A percentile compares a stretch with the other conserved stretches of the same genome.
Conservation (phyloP, 495 filamentous ascomycete genomes). For the Aspergillus steynii region DNA sequence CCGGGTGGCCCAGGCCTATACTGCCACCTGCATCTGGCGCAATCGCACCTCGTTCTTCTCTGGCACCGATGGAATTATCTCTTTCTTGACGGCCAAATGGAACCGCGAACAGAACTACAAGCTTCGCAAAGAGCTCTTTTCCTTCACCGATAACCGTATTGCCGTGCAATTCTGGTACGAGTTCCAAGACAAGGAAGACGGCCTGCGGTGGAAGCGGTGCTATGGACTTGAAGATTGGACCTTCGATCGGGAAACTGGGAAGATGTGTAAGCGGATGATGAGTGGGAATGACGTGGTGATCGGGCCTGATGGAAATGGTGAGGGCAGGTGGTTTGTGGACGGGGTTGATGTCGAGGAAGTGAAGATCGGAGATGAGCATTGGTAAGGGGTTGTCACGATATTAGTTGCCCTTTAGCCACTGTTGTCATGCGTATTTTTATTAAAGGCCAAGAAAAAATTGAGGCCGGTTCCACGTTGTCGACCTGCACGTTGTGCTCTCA, state of each 20-base stretch:
- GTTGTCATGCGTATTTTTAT: neutral
- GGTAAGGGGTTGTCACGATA: constrained; percentile 46
- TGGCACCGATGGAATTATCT: constrained; percentile 67
- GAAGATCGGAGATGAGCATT: constrained; percentile 71
- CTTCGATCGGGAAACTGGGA: constrained; percentile 66
- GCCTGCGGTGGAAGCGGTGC: constrained; percentile 80
- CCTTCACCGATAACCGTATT: constrained; percentile 56
- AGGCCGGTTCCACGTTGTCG: neutral
- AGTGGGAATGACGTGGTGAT: constrained; percentile 85
- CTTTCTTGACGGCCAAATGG: constrained; percentile 80
- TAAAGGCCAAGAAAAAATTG: neutral
- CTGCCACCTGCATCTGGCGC: constrained; percentile 76
- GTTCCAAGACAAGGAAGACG: constrained; percentile 67
- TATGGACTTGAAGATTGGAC: constrained; percentile 95
- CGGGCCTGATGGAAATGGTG: constrained; percentile 41
- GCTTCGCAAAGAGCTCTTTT: constrained; percentile 86
- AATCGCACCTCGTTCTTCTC: constrained; percentile 72
- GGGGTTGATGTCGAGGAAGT: constrained; percentile 73
- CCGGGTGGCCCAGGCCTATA: constrained; percentile 71
- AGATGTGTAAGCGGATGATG: constrained; percentile 89
- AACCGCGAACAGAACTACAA: constrained; percentile 68
- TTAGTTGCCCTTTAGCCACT: neutral
- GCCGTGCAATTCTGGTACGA: constrained; percentile 96
- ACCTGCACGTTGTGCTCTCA: neutral
- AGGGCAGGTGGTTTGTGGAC: constrained; percentile 62